Conservation (phyloP, 495 filamentous ascomycete genomes). For the Bacidia rubella region DNA sequence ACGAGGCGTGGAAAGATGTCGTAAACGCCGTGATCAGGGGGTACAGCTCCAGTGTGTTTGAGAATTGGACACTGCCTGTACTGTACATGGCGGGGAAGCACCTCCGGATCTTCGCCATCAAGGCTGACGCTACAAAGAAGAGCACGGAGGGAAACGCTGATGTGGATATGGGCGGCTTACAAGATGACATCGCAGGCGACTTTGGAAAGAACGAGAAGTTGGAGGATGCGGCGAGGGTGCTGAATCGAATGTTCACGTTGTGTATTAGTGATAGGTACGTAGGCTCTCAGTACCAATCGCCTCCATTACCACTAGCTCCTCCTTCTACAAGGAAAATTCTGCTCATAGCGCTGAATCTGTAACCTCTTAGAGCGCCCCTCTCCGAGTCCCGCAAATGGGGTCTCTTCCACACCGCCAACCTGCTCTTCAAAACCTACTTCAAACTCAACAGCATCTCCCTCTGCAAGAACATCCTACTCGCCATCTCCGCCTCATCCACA, state of each 20-base stretch:
- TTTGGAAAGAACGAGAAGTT: conserved; percentile 62
- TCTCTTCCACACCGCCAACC: conserved; percentile 79
- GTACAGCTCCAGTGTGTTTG: conserved; percentile 53
- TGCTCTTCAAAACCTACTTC: conserved; percentile 97
- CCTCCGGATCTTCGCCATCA: conserved; percentile 73
- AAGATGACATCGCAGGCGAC: conserved; percentile 65
- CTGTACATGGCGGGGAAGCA: conserved; percentile 75
- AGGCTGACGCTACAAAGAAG: conserved; percentile 54
- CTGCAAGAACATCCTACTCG: conserved; percentile 78
- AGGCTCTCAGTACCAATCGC: background rate
- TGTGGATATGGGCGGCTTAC: conserved; percentile 37
- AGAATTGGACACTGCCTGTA: conserved; percentile 79
- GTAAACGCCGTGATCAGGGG: conserved; percentile 56
- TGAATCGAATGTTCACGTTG: conserved; percentile 78
- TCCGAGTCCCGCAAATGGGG: conserved; percentile 95
- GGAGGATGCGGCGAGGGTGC: conserved; percentile 74
- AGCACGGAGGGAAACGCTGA: conserved; percentile 31
- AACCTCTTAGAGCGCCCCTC: conserved; percentile 68
- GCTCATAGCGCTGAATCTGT: conserved; percentile 3
- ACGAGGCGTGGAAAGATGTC: conserved; percentile 74
- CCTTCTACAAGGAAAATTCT: no score
- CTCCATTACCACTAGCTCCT: background rate
- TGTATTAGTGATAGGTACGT: conserved; percentile 80
- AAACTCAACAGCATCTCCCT: conserved; percentile 80
- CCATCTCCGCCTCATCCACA: conserved; percentile 53